A percentile compares a stretch with the other conserved stretches of the same genome.
Evolutionary conservation across 1,284 basidiomycete genomes (phyloP).

Genomic region (Microbotryum violaceum): DNA sequence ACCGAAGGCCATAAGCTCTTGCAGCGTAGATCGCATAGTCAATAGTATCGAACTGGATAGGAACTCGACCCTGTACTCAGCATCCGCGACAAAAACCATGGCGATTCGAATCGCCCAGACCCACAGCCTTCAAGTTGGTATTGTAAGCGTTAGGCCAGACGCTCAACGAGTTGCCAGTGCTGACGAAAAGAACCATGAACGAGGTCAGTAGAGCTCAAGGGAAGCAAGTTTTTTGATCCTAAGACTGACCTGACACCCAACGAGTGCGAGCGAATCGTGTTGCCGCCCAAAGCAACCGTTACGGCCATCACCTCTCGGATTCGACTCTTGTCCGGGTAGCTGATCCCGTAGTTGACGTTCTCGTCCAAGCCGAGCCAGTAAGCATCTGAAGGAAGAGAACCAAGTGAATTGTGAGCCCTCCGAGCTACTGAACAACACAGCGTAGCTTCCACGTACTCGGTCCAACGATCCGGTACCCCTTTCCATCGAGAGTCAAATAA

Average conservation of each 20-base stretch:
- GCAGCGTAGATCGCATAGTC: slow-evolving; percentile 43
- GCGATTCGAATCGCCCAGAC: slow-evolving; percentile 5
- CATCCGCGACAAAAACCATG: neutral
- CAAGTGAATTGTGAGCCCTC: neutral
- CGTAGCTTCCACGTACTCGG: slow-evolving; percentile 21
- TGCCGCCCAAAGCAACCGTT: slow-evolving; percentile 41
- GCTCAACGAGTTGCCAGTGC: slow-evolving; percentile 11
- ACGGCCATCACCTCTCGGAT: slow-evolving; percentile 38
- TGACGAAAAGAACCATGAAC: slow-evolving; percentile 1
- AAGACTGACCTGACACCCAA: slow-evolving; percentile 35
- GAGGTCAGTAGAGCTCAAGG: neutral
- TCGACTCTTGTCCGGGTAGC: slow-evolving; percentile 38
- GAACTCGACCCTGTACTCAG: neutral
- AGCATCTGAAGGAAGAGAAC: slow-evolving; percentile 24
- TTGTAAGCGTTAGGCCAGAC: slow-evolving; percentile 26
- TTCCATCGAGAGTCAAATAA: slow-evolving; percentile 24
- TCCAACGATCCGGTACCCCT: slow-evolving; percentile 23
- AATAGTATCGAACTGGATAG: slow-evolving; percentile 36
- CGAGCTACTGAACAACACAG: too few species aligned
- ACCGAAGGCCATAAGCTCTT: slow-evolving; percentile 38
- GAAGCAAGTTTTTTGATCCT: too few species aligned
- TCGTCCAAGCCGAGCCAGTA: slow-evolving; percentile 37
- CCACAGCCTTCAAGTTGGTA: slow-evolving; percentile 36
- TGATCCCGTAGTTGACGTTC: slow-evolving; percentile 34
- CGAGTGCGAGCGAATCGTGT: slow-evolving; percentile 40